These are phyloP conservation scores for Cicer judaicum DNA, from an alignment of 306 rosid genomes.

Conservation along the genomic window DNA sequence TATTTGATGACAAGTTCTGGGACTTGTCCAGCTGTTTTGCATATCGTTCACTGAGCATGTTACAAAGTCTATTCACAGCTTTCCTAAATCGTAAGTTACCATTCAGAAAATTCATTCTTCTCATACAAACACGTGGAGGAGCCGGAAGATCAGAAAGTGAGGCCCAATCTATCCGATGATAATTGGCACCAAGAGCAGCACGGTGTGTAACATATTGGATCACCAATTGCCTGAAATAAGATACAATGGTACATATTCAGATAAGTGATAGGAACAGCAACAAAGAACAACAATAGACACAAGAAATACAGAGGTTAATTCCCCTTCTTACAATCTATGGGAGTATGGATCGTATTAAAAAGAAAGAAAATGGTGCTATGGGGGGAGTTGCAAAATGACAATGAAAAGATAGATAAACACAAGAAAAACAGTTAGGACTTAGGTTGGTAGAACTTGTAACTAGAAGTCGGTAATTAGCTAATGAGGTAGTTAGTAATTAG, in stretches of 20 bases:
- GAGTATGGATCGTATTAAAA: background rate
- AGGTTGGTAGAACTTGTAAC: too few relatives aligned
- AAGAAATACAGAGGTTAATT: background rate
- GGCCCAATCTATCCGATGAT: conserved; percentile 76
- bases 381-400: background rate
- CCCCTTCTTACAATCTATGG: conserved; percentile 12
- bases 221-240: conserved; percentile 74
- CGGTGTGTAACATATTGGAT: conserved; percentile 85
- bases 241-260: conserved; percentile 38
- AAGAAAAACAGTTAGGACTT: background rate
- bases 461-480: too few relatives aligned
- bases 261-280: background rate
- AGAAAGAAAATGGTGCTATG: background rate
- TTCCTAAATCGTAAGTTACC: conserved; percentile 62
- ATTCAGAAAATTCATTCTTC: conserved; percentile 72
- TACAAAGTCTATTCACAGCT: conserved; percentile 85
- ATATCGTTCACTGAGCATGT: conserved; percentile 72
- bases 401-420: background rate
- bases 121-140: conserved; percentile 67
- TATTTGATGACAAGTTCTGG: conserved; percentile 49
- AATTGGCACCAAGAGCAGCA: conserved; percentile 72
- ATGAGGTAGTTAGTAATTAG: too few relatives aligned
- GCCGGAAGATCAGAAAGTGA: conserved; percentile 82
- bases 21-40: conserved; percentile 62
- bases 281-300: background rate